Conservation (phyloP, 352 stramenopile genomes). For the Globisporangium paddicum region DNA sequence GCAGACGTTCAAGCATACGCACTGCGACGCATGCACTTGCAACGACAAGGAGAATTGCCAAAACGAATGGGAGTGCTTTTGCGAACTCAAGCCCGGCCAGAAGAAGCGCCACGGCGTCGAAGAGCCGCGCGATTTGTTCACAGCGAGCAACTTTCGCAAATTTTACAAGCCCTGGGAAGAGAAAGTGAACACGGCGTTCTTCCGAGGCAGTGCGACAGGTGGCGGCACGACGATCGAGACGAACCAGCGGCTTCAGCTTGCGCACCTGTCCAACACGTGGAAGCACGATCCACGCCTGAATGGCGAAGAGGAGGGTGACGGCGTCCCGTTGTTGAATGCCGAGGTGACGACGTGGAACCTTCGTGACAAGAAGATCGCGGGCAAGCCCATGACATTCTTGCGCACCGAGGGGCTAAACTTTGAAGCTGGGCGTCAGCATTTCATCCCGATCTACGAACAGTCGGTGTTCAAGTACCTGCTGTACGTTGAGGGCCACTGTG, state of each 20-base stretch:
- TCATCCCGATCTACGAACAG: slow-evolving; percentile 98
- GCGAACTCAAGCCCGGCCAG: slow-evolving; percentile 42
- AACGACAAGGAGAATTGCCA: slow-evolving; percentile 60
- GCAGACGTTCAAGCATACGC: slow-evolving; percentile 87
- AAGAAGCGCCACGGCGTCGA: slow-evolving; percentile 75
- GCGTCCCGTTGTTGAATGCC: slow-evolving; percentile 93
- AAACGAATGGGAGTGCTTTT: slow-evolving; percentile 81
- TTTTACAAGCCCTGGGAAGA: slow-evolving; percentile 96
- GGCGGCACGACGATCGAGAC: slow-evolving; percentile 93
- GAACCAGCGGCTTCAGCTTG: slow-evolving; percentile 95
- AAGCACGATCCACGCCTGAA: slow-evolving; percentile 87
- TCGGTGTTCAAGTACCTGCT: slow-evolving; percentile 97
- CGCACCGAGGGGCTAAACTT: slow-evolving; percentile 80
- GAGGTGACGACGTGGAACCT: slow-evolving; percentile 96
- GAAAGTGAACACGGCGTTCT: slow-evolving; percentile 97
- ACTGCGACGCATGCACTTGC: slow-evolving; percentile 76
- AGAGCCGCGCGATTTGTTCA: slow-evolving; percentile 93
- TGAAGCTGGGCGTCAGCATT: slow-evolving; percentile 91
- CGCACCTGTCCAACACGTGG: slow-evolving; percentile 92
- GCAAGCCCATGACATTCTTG: slow-evolving; percentile 94
- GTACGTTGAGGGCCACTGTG: slow-evolving; percentile 97
- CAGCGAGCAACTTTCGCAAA: slow-evolving; percentile 95
- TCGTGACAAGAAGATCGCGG: slow-evolving; percentile 95
- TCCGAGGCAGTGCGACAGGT: slow-evolving; percentile 95
- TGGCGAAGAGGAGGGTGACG: slow-evolving; percentile 41